Evolutionary conservation across 345 rosid species (phyloP), one percentile per base, ranked within the genome.

Genomic region (Dipteronia dyeriana): DNA sequence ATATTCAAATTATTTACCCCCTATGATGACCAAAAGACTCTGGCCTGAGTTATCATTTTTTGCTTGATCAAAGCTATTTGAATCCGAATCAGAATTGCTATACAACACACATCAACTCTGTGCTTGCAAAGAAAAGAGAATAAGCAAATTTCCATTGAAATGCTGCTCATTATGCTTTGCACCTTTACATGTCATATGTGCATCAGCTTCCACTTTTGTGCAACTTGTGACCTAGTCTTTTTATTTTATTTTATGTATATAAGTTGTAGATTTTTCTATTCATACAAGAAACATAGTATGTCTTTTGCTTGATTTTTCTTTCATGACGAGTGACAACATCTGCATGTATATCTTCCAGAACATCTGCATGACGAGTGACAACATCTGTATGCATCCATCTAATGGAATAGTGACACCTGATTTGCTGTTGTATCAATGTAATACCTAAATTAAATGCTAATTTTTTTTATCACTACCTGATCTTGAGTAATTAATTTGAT

Each of bases 141-240:
- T 16, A 2, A n/a, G 7, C 26, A 59, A 7, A n/a, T 59, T 59
- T 59, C 26, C 9, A 59, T 59, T 59, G 12, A 59, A 45, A 59
- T 59, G 63, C 63, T 59, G 63, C 63, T 59, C 63, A 59, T 59
- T 45, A 20, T 59, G 63, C 26, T 20, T 59, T 59, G 26, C 63
- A 19, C 9, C 63, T 59, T 16, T 22, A 20, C 26, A 59, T n/a
- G 25, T 22, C 63, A 59, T 59, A 25, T 9, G 63, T 59, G 26
- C 5, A 59, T 59, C 49, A 45, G 49, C 49, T 45, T 41, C 13
- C 49, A 45, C 49, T 10, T 45, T 45, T 45, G 49, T 45, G 49
- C 49, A 10, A 10, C 49, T 45, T 45, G 49, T 9, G 49, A 45
- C 13, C 13, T 8, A 45, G 14, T 45, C 12, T 45, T 45, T 9